phyloP scores from a whole-genome alignment of 495 filamentous ascomycete genomes.

The Neurospora africana region DNA sequence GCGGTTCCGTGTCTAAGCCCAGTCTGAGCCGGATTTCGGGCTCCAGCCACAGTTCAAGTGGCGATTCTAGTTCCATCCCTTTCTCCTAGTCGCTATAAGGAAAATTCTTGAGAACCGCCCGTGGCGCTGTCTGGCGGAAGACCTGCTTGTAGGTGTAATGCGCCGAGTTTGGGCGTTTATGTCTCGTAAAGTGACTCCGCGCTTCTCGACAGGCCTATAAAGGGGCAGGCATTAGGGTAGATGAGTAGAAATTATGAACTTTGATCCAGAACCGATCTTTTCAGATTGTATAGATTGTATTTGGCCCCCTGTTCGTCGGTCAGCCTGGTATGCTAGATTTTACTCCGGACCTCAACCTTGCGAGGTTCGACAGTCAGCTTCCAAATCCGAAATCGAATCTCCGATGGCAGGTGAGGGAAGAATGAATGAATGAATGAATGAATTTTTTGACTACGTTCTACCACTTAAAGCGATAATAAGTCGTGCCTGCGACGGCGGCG shows the following conservation, averaged over 20 bases:
- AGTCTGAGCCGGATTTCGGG: neutral
- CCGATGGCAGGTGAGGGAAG: neutral
- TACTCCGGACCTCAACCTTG: neutral
- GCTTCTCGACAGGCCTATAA: neutral
- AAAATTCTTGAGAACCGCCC: too few relatives aligned
- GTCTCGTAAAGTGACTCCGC: neutral
- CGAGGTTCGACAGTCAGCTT: neutral
- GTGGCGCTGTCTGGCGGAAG: neutral
- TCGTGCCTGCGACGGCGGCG: too few relatives aligned
- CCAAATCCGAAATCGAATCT: neutral
- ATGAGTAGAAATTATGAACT: neutral
- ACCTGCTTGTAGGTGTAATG: neutral
- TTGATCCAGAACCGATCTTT: neutral
- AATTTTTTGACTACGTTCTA: too few relatives aligned
- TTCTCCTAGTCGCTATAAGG: too few relatives aligned
- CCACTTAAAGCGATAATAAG: too few relatives aligned
- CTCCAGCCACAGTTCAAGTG: neutral
- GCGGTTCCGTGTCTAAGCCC: neutral
- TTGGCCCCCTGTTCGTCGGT: neutral
- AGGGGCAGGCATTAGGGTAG: neutral
- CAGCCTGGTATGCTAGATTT: neutral
- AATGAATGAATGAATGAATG: too few relatives aligned
- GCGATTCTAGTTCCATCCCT: neutral
- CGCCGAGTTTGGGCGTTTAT: neutral
- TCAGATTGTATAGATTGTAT: neutral